A percentile compares a stretch with the other conserved stretches of the same genome.
Evolutionary conservation across 495 filamentous ascomycete species (phyloP).

Genomic region (Penicillium verhagenii): DNA sequence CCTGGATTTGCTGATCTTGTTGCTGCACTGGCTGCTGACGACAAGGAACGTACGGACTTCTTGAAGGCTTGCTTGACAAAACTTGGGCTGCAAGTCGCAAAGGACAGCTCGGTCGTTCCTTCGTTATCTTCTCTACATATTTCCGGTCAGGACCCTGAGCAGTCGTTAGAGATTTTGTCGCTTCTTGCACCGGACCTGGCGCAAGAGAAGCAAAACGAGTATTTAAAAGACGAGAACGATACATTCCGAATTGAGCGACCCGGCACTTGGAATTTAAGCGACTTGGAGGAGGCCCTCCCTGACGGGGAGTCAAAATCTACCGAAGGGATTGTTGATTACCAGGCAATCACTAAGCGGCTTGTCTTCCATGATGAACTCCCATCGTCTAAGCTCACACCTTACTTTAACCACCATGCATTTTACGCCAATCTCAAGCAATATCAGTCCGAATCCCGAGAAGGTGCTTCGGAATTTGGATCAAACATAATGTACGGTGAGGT

Average conservation of each 20-base stretch:
- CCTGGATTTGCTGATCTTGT: constrained; percentile 68
- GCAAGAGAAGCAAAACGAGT: constrained; percentile 64
- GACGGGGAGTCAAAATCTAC: constrained; percentile 21
- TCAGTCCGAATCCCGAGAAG: constrained; percentile 51
- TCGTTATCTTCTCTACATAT: constrained; percentile 85
- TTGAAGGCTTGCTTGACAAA: constrained; percentile 79
- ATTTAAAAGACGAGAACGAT: constrained; percentile 82
- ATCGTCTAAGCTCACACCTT: constrained; percentile 72
- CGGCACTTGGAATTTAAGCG: constrained; percentile 61
- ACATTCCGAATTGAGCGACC: constrained; percentile 72
- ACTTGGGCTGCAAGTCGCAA: constrained; percentile 73
- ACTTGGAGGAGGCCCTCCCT: constrained; percentile 52
- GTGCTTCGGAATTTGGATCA: constrained; percentile 68
- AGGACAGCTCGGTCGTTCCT: constrained; percentile 68
- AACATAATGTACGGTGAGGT: constrained; percentile 86
- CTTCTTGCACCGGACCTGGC: constrained; percentile 65
- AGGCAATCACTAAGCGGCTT: constrained; percentile 67
- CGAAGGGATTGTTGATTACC: constrained; percentile 72
- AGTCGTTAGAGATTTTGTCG: constrained; percentile 64
- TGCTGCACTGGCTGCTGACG: constrained; percentile 66
- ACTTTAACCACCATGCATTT: constrained; percentile 82
- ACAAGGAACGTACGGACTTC: constrained; percentile 69
- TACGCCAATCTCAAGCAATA: constrained; percentile 72
- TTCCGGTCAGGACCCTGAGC: constrained; percentile 62
- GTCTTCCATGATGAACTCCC: constrained; percentile 70